Conservation (phyloP, 345 rosid genomes). For the Eucalyptus rudis region DNA sequence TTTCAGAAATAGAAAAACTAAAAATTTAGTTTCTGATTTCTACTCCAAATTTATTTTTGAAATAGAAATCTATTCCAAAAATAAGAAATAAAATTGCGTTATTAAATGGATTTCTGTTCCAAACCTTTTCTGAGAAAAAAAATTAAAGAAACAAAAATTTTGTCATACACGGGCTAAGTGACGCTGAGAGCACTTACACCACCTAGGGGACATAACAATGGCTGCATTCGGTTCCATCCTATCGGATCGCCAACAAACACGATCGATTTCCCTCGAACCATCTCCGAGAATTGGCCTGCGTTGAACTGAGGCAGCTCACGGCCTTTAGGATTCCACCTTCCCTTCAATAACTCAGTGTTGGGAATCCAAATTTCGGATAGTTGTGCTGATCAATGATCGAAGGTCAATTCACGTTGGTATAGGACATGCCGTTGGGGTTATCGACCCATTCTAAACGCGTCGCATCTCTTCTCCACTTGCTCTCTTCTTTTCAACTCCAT, state of each 20-base stretch:
- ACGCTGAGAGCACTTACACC: not conserved
- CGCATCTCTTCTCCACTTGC: not conserved
- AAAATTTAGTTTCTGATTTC: too few species aligned
- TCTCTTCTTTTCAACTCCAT: not conserved
- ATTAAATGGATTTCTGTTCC: too few species aligned
- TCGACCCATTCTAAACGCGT: slow-evolving; percentile 20
- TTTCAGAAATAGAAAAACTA: too few species aligned
- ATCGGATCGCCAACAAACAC: slow-evolving; percentile 32
- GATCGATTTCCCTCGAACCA: slow-evolving; percentile 17
- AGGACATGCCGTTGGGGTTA: slow-evolving; percentile 10
- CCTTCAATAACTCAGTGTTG: slow-evolving; percentile 27
- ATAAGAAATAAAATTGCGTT: too few species aligned
- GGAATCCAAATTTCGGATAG: not conserved
- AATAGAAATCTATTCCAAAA: too few species aligned
- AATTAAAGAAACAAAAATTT: too few species aligned
- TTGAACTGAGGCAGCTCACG: slow-evolving; percentile 18
- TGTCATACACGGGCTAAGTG: too few species aligned
- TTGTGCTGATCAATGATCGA: not conserved
- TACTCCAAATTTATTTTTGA: too few species aligned
- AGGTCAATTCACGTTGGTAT: slow-evolving; percentile 18
- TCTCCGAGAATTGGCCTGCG: slow-evolving; percentile 14
- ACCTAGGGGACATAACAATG: slow-evolving; percentile 17
- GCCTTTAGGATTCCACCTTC: slow-evolving; percentile 29
- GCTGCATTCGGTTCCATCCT: slow-evolving; percentile 34
- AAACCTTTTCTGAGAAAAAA: too few species aligned